A percentile compares a stretch with the other conserved stretches of the same genome.
Evolutionary conservation across 441 rosid genomes (phyloP).

Genomic region (Pelargonium cotyledonis): DNA sequence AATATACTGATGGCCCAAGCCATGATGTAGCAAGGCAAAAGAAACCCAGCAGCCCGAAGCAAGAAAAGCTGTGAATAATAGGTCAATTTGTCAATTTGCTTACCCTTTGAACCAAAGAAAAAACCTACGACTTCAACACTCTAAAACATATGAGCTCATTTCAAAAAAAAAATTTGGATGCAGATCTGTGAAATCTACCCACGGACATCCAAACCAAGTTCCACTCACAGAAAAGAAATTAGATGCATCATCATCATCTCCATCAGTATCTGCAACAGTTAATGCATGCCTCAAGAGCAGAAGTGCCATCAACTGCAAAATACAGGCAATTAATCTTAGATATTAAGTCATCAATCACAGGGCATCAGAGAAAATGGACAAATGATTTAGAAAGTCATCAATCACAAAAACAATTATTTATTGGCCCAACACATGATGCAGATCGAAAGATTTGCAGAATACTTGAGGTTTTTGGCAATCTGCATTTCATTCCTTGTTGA

Average conservation of each 20-base stretch:
- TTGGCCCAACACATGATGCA: background rate
- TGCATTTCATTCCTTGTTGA: background rate
- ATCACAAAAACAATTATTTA: background rate
- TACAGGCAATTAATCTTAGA: slow-evolving; percentile 1
- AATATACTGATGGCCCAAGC: slow-evolving; percentile 95
- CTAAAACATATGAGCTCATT: background rate
- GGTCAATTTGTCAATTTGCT: slow-evolving; percentile 3
- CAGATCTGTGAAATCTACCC: background rate
- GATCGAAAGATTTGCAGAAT: background rate
- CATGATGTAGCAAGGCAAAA: slow-evolving; percentile 40
- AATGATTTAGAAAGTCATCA: background rate
- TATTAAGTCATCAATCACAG: background rate
- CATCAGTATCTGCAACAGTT: slow-evolving; percentile 53
- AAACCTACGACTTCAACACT: background rate
- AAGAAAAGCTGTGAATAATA: slow-evolving; percentile 41
- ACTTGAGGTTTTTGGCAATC: background rate
- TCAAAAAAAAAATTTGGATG: background rate
- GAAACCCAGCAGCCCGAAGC: slow-evolving; percentile 25
- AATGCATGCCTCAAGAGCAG: slow-evolving; percentile 75
- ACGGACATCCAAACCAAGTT: background rate
- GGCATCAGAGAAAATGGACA: background rate
- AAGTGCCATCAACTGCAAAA: slow-evolving; percentile 71
- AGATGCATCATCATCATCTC: slow-evolving; percentile 48
- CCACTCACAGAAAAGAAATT: slow-evolving; percentile 67
- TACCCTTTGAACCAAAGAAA: slow-evolving; percentile 1